Base-by-base conservation (phyloP, 2,329 filamentous ascomycete species). In the Apiospora kogelbergensis region DNA sequence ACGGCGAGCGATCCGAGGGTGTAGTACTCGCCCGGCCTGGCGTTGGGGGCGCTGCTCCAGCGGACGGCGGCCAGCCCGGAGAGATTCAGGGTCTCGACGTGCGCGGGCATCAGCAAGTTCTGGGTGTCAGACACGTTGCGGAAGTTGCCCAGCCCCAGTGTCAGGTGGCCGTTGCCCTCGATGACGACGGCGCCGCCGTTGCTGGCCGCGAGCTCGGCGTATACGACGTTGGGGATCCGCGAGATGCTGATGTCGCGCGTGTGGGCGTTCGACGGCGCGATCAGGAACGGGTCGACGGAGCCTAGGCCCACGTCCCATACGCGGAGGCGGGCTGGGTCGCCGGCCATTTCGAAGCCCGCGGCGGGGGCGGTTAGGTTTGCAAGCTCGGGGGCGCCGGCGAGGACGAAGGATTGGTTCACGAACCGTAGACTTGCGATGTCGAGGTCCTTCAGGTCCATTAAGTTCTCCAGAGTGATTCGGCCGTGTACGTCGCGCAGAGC, bases 401-500 rank as follows among this genome's bases (percentile, higher is more conserved):
- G 30, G 53, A 63, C 7, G 48, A 68, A 60, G 46, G 53, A 41
- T 1, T 20, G 17, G 53, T 63, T 33, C 24, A 64, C 67, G 24
- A 57, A 42, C 0, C 15, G 10, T 5, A 68, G 53, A 6, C 13
- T 30, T 17, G 17, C 41, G 37, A 68, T 20, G 37, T 68, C 53
- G 22, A 68, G 53, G 22, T 22, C 37, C 15, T 22, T 13, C 33
- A 68, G 67, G 20, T 22, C 40, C 2, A 11, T 17, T 2, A 64
- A 41, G 24, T 64, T 63, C 40, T 68, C 20, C 0, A 63, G 15
- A 1, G 20, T 20, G 33, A 64, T 15, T 6, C 1, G 26, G 6
- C 67, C 67, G 24, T 30, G 40, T 17, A 68, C 67, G 24, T 68
- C 48, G 24, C 57, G 40, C 11, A 68, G 57, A 17, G 40, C 57